phyloP scores from a whole-genome alignment of 306 rosid genomes.

The Trifolium pratense region DNA sequence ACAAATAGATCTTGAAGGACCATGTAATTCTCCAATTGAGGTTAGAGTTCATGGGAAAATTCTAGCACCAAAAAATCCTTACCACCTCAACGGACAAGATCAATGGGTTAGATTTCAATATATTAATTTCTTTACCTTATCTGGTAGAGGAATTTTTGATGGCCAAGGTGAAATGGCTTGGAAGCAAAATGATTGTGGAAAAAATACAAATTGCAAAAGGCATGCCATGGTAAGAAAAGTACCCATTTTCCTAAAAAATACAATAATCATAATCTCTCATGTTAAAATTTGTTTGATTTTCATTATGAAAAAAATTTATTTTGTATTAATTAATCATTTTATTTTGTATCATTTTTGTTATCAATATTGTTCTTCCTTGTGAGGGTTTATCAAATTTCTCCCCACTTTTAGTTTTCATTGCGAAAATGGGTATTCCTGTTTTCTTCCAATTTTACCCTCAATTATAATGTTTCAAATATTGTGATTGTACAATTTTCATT shows the following conservation, averaged over 20 bases:
- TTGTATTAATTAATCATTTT: too few species aligned
- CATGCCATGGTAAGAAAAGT: background rate
- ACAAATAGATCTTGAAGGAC: constrained; percentile 5
- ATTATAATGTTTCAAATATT: too few species aligned
- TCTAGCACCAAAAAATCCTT: background rate
- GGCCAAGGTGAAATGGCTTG: constrained; percentile 6
- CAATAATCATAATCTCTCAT: background rate
- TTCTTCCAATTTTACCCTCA: too few species aligned
- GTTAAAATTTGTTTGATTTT: background rate
- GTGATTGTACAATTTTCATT: too few species aligned
- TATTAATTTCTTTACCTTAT: background rate
- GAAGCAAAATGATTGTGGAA: background rate
- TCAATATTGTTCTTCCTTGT: too few species aligned
- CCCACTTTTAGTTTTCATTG: too few species aligned
- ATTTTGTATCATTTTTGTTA: background rate
- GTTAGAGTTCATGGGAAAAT: background rate
- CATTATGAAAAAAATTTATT: too few species aligned
- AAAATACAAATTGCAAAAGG: background rate
- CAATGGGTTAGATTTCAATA: background rate
- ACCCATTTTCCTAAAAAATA: background rate
- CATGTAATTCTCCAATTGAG: background rate
- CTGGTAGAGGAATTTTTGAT: background rate
- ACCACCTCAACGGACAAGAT: constrained; percentile 4
- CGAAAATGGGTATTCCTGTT: too few species aligned
- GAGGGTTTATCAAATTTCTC: too few species aligned